A percentile compares a stretch with the other conserved stretches of the same genome.
Evolutionary conservation across 441 rosid genomes (phyloP).

Genomic region (Theobroma grandiflorum): DNA sequence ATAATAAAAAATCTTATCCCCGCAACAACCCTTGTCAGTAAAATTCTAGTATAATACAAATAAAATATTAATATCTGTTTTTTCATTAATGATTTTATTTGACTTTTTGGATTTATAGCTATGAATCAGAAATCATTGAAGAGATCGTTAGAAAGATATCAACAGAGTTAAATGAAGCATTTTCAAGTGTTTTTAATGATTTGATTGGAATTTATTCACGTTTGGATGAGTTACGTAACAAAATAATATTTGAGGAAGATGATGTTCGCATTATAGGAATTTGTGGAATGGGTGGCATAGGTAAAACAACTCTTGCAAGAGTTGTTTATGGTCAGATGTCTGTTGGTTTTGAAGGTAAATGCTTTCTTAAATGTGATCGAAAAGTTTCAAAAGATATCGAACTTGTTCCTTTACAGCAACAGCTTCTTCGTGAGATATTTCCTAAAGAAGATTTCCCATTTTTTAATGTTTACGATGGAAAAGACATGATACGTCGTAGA

Average conservation of each 20-base stretch:
- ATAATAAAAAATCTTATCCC: no score
- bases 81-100: no score
- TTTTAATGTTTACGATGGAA: conserved; percentile 21
- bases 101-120: conserved; percentile 30
- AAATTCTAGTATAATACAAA: no score
- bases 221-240: conserved; percentile 27
- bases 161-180: conserved; percentile 29
- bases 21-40: no score
- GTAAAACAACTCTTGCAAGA: conserved; percentile 64
- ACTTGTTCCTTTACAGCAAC: conserved; percentile 41
- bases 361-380: conserved; percentile 49
- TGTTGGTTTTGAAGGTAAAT: conserved; percentile 30
- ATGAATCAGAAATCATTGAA: conserved; percentile 35
- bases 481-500: conserved; percentile 24
- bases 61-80: neutral
- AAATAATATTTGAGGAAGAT: conserved; percentile 33
- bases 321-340: conserved; percentile 49
- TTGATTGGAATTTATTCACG: conserved; percentile 59
- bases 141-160: conserved; percentile 38
- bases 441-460: neutral
- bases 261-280: conserved; percentile 47
- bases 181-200: conserved; percentile 46
- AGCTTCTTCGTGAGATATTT: conserved; percentile 36
- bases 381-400: conserved; percentile 36
- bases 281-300: conserved; percentile 67